Conservation (phyloP, 148 eudicot genomes). For the Suaeda aralocaspica region DNA sequence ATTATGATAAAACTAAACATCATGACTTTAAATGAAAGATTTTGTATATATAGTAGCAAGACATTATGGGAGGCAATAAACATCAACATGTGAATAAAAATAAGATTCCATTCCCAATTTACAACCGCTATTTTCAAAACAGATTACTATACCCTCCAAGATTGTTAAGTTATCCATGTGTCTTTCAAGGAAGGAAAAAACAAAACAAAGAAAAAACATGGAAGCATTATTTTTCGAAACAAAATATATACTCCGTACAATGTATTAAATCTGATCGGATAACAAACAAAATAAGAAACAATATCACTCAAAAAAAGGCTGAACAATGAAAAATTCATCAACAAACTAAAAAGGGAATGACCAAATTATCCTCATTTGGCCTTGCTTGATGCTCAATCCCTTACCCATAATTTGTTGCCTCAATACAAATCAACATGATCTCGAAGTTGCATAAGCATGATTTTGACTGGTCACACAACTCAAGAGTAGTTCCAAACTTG, state of each 20-base stretch:
- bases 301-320: too few species aligned
- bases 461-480: background rate
- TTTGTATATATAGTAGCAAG: constrained; percentile 15
- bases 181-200: background rate
- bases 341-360: too few species aligned
- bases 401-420: constrained; percentile 24
- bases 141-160: background rate
- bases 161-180: too few species aligned
- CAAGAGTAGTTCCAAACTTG: background rate
- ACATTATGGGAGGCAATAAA: constrained; percentile 16
- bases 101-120: constrained; percentile 19
- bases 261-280: too few species aligned
- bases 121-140: background rate
- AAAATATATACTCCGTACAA: too few species aligned
- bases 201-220: too few species aligned
- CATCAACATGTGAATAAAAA: constrained; percentile 12
- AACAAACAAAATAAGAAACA: background rate
- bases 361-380: too few species aligned
- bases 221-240: too few species aligned
- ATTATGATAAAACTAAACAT: constrained; percentile 14
- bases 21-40: constrained; percentile 19
- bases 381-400: too few species aligned
- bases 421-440: constrained; percentile 7
- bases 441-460: background rate
- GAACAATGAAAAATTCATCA: too few species aligned